Evolutionary conservation across 192 early-diverging fungal species (phyloP), one percentile per base, ranked within the genome.

Genomic region (Gamsiella multidivaricata): DNA sequence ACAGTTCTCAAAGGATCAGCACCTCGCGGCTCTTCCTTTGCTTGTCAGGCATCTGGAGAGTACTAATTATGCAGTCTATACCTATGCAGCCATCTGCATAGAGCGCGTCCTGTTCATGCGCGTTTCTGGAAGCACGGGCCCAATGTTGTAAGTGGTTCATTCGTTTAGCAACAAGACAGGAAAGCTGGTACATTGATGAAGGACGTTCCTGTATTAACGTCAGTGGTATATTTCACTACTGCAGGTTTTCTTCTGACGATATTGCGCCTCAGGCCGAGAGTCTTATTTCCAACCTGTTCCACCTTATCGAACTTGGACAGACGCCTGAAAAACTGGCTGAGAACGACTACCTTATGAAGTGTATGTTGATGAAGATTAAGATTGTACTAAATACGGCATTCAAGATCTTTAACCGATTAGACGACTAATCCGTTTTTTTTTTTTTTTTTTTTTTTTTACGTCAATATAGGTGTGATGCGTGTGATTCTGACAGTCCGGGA

Each of bases 281-380:
- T 11, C 84, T 96, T 53, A 84, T 98, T 34, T 81, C 84, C 4
- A 86, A 89, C 17, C 79, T 97, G 31, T 97, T 97, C 73, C 85
- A 84, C 10, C 74, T 91, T 29, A 89, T 99, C 54, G 92, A 93
- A 61, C 81, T 80, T 58, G 91, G 88, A 17, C 87, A 88, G 43
- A 91, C 93, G 23, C 94, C 97, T 2, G 94, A 93, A 59, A 96
- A 96, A 76, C 81, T 99, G 66, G 95, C 97, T 0, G 97, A 98
- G 69, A 98, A 98, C 72, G 96, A 97, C 80, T 96, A 96, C 63
- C 65, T 96, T 63, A 99, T 99, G 94, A 95, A 94, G 81, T 82
- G 92, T 91, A 80, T 49, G 49, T 54, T 39, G 12, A 39, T n/a
- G n/a, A n/a, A n/a, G n/a, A n/a, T n/a, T n/a, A n/a, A n/a, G n/a